Evolutionary conservation across 1,139 yeast species (phyloP).

Genomic region (Blastobotrys arbuscula): DNA sequence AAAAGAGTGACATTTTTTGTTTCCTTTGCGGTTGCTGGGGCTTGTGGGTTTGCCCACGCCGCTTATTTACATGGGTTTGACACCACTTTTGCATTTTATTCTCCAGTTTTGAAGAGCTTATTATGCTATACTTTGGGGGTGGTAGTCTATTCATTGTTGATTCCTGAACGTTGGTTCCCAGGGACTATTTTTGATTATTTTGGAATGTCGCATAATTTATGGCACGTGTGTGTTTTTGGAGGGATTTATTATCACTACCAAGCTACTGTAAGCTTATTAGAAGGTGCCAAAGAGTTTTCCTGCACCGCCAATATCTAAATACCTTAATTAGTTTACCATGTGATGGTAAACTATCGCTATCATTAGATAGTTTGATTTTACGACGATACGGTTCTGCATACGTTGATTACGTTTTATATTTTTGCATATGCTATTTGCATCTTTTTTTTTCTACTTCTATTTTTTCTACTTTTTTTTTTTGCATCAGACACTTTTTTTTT

Average conservation of each 20-base stretch:
- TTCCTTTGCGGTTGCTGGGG: slow-evolving; percentile 72
- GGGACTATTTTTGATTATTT: slow-evolving; percentile 50
- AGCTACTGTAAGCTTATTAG: slow-evolving; percentile 67
- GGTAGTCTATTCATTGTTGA: slow-evolving; percentile 76
- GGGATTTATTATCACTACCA: slow-evolving; percentile 85
- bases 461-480: not conserved
- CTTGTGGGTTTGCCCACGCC: slow-evolving; percentile 55
- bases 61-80: slow-evolving; percentile 52
- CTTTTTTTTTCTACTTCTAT: not conserved
- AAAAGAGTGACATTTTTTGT: slow-evolving; percentile 79
- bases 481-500: not conserved
- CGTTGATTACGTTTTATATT: too few species aligned
- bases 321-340: not conserved
- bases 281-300: slow-evolving; percentile 33
- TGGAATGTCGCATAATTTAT: slow-evolving; percentile 92
- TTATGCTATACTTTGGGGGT: slow-evolving; percentile 78
- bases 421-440: not conserved
- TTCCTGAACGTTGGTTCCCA: slow-evolving; percentile 78
- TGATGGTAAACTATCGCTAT: too few species aligned
- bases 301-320: slow-evolving; percentile 17
- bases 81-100: slow-evolving; percentile 47
- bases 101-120: slow-evolving; percentile 62
- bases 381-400: too few species aligned
- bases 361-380: too few species aligned
- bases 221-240: slow-evolving; percentile 88